Evolutionary conservation across 257 asterid species (phyloP).

Genomic region (Leptodermis oblonga): DNA sequence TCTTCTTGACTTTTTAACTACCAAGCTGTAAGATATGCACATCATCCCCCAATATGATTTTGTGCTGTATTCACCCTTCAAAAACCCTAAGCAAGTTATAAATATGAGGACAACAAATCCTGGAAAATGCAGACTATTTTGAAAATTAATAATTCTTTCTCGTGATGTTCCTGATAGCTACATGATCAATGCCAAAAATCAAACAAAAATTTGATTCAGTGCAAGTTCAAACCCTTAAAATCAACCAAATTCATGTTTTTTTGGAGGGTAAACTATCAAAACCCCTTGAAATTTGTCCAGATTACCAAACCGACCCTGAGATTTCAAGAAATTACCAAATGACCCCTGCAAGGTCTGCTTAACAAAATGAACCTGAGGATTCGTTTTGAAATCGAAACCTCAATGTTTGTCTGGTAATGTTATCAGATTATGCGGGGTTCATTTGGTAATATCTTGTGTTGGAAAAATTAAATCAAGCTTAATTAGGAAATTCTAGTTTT

Average conservation of each 20-base stretch:
- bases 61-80: not conserved
- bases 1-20: not conserved
- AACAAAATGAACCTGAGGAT: no score
- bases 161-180: not conserved
- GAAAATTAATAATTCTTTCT: not conserved
- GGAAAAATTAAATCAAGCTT: no score
- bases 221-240: constrained; percentile 2
- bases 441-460: no score
- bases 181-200: not conserved
- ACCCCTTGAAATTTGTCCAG: no score
- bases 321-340: no score
- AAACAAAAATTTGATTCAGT: not conserved
- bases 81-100: not conserved
- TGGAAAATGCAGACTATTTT: not conserved
- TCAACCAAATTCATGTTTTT: not conserved
- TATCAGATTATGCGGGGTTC: no score
- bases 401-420: no score
- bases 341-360: no score
- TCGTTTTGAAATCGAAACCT: no score
- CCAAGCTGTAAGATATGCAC: not conserved
- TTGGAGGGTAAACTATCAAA: no score
- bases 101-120: not conserved
- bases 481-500: no score
- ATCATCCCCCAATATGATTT: not conserved
- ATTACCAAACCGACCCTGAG: no score